A percentile compares a stretch with the other conserved stretches of the same genome.
Conservation (phyloP, 768 basidiomycete species). For the Candolleomyces eurysporus region DNA sequence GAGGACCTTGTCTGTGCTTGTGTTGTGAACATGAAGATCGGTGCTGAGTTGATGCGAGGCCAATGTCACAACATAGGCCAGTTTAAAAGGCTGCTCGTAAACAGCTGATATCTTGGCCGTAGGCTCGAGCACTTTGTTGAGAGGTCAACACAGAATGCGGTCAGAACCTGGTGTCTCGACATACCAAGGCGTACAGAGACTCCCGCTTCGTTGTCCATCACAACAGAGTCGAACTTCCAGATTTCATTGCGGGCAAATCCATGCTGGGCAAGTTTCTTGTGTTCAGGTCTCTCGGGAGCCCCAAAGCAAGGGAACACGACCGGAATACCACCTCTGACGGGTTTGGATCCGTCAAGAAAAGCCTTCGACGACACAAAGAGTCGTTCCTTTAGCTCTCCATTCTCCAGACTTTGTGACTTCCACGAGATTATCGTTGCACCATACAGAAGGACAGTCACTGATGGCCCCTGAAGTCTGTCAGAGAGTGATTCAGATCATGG, state of each 20-base stretch:
- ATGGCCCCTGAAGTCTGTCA: conserved; percentile 51
- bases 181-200: conserved; percentile 80
- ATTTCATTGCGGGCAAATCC: conserved; percentile 82
- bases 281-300: conserved; percentile 71
- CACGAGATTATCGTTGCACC: conserved; percentile 90
- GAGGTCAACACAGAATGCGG: not conserved
- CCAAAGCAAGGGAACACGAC: conserved; percentile 89
- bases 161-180: conserved; percentile 17
- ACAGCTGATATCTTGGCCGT: conserved; percentile 52
- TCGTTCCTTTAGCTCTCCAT: conserved; percentile 51
- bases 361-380: conserved; percentile 85
- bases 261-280: conserved; percentile 74
- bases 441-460: conserved; percentile 65
- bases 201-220: conserved; percentile 65
- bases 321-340: conserved; percentile 57
- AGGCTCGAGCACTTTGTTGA: conserved; percentile 56
- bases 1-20: conserved; percentile 47
- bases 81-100: conserved; percentile 66
- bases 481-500: not conserved
- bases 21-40: conserved; percentile 78
- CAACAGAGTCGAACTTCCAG: conserved; percentile 68
- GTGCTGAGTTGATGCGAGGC: conserved; percentile 71
- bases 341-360: conserved; percentile 74
- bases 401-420: conserved; percentile 49
- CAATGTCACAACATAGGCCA: conserved; percentile 82